Evolutionary conservation across 1,284 basidiomycete species (phyloP).

Genomic region (Tylopilus sp.): DNA sequence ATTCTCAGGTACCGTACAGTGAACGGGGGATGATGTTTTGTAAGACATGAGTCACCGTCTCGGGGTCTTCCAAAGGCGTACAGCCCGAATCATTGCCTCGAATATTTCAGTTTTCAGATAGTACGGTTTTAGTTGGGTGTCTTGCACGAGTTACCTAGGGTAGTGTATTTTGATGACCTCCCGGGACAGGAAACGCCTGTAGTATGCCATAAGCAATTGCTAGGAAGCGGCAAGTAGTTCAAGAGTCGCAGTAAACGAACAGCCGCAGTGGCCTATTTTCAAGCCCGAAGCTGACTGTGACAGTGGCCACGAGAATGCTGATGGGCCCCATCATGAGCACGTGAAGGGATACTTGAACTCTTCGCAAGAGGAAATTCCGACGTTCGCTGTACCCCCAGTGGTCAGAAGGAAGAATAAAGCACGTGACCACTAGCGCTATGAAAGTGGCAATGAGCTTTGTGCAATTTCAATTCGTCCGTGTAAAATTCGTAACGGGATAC

Average conservation of each 20-base stretch:
- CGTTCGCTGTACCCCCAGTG: no score
- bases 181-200: neutral
- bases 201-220: neutral
- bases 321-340: neutral
- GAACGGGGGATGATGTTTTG: neutral
- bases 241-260: neutral
- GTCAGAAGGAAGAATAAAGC: neutral
- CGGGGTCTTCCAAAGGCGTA: neutral
- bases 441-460: no score
- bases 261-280: neutral
- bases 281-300: neutral
- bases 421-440: no score
- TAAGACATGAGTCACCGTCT: neutral
- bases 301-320: neutral
- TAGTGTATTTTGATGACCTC: no score
- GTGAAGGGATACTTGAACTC: neutral
- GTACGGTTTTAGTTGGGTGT: neutral
- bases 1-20: neutral
- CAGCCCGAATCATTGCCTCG: slow-evolving; percentile 10
- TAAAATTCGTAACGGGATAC: no score
- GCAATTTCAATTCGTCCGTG: no score
- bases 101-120: neutral
- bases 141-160: neutral
- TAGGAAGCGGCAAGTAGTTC: neutral
- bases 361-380: neutral